These are phyloP conservation scores for Wickerhamomyces subpelliculosus DNA, from an alignment of 805 yeast species.

Conservation along the genomic window DNA sequence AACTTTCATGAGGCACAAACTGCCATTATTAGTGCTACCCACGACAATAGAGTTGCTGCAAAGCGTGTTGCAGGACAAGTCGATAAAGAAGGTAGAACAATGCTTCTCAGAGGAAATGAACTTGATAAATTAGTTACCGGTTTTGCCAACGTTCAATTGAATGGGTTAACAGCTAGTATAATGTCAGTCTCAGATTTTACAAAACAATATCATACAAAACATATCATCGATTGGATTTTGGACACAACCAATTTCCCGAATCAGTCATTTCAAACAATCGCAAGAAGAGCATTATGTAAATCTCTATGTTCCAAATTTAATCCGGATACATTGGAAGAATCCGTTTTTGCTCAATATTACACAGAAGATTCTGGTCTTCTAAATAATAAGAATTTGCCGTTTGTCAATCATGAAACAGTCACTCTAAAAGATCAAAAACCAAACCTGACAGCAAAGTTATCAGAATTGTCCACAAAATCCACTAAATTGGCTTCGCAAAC, in stretches of 20 bases:
- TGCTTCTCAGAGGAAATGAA: constrained; percentile 30
- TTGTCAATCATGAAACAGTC: background rate
- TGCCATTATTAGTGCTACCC: constrained; percentile 34
- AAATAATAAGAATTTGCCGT: constrained; percentile 9
- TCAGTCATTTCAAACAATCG: constrained; percentile 28
- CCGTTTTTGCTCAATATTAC: constrained; percentile 18
- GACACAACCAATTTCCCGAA: constrained; percentile 33
- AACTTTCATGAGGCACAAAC: constrained; percentile 47
- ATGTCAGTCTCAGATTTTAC: constrained; percentile 42
- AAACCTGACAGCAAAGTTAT: no score
- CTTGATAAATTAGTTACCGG: constrained; percentile 24
- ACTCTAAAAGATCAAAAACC: no score
- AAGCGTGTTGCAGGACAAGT: constrained; percentile 35
- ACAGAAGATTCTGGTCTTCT: constrained; percentile 11
- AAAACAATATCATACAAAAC: constrained; percentile 39
- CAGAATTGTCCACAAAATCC: background rate
- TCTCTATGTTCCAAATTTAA: constrained; percentile 28
- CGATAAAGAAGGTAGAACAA: constrained; percentile 43
- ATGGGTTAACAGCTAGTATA: constrained; percentile 52
- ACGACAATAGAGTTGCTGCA: constrained; percentile 23
- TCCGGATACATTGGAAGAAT: constrained; percentile 7
- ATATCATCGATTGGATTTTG: constrained; percentile 45
- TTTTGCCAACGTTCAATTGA: constrained; percentile 33
- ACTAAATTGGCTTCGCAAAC: constrained; percentile 21
- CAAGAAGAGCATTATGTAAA: constrained; percentile 37